Evolutionary conservation across 1,284 basidiomycete species (phyloP), one percentile per base, ranked within the genome.

Genomic region (Rhodotorula mucilaginosa): DNA sequence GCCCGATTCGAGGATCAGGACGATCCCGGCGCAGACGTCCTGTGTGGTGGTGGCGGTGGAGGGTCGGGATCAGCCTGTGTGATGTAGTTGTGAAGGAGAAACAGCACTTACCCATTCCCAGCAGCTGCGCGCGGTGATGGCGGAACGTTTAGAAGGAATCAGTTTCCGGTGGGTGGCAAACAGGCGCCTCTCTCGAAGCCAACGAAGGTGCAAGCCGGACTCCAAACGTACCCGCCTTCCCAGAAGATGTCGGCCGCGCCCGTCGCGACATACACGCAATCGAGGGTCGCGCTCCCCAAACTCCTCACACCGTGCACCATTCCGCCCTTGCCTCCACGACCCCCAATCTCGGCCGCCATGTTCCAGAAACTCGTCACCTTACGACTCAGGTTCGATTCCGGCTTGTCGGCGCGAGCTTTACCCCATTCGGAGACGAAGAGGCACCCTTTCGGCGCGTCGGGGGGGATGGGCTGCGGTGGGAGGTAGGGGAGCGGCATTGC

Each of bases 361-460:
- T 79, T 80, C 67, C 69, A 72, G n/a, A 80, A 70, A 10, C 73
- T 76, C 47, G 70, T 70, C 16, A 76, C 77, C 48, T 80, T 80
- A 34, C 75, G 74, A 8, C 69, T 68, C 47, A 80, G 64, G 69
- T 78, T 80, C 31, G 71, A 68, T 23, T 63, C 71, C 1, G 72
- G 72, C 5, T 60, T 39, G 44, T 73, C 71, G n/a, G 72, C 64
- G 31, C 79, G 67, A 58, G 79, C 78, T 63, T 80, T 80, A 26
- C 79, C 79, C 79, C 79, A 79, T 62, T 80, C 79, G 23, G 78
- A 76, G 12, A 73, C 67, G 65, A 78, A 77, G 3, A 80, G 71
- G 51, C 78, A 77, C 1, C 79, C 79, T 49, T 77, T 77, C 0
- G 79, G 79, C 13, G 79, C 78, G 23, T 77, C 73, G 19, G 58